These are phyloP conservation scores for Pestalotiopsis sp. DNA, from an alignment of 2,329 filamentous ascomycete genomes.

Conservation along the genomic window DNA sequence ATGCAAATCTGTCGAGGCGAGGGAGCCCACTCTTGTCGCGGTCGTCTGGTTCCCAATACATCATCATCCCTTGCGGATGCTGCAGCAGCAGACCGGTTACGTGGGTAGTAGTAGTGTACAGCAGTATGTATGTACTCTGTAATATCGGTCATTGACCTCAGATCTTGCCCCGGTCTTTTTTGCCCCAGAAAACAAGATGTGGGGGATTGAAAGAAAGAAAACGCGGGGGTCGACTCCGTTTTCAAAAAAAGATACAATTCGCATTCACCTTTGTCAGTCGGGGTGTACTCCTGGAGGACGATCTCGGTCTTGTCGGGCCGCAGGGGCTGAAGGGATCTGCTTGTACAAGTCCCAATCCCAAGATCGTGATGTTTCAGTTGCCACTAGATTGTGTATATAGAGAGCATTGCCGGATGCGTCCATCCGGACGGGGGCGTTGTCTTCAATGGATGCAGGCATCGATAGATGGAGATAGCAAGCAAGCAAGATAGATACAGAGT, in stretches of 20 bases:
- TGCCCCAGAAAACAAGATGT: too few relatives aligned
- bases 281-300: neutral
- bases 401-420: neutral
- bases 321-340: neutral
- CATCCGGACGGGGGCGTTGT: neutral
- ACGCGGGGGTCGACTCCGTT: too few relatives aligned
- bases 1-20: neutral
- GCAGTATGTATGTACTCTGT: too few relatives aligned
- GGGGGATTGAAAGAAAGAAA: too few relatives aligned
- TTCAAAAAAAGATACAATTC: too few relatives aligned
- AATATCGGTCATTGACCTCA: too few relatives aligned
- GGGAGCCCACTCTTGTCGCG: neutral
- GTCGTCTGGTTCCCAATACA: too few relatives aligned
- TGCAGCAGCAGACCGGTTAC: too few relatives aligned
- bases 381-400: neutral
- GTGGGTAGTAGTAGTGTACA: too few relatives aligned
- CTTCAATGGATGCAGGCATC: neutral
- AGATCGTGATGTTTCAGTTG: neutral
- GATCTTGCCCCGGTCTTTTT: too few relatives aligned
- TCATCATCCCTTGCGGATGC: neutral
- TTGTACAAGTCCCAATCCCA: neutral
- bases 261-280: neutral
- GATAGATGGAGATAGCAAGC: neutral
- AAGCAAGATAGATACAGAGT: neutral
- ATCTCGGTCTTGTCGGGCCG: neutral